Evolutionary conservation across 352 stramenopile species (phyloP), one percentile per base, ranked within the genome.

Genomic region (Thalassiosira mediterranea): DNA sequence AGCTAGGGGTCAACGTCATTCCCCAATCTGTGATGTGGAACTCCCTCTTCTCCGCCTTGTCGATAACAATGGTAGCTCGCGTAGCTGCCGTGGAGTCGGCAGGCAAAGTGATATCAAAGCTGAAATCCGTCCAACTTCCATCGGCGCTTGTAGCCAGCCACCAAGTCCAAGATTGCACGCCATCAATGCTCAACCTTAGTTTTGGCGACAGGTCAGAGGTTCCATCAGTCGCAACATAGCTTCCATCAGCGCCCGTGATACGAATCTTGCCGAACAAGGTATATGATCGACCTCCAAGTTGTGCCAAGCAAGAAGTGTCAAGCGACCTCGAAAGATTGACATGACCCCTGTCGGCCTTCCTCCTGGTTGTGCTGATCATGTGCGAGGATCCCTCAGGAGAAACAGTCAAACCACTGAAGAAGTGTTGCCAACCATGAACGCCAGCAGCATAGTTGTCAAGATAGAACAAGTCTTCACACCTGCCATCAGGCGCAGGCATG

Each of bases 351-450:
- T 73, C 64, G 8, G 28, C 1, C 64, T 73, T 73, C 11, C 64
- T 67, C 25, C 64, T 49, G 11, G 1, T 58, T 13, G 64, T 67
- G 64, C 38, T 52, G 15, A 73, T 73, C 4, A 73, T 28, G 52
- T 66, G 67, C n/a, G 32, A 42, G 21, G 32, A 31, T 32, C 11
- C 8, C 17, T 73, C 64, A 28, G 67, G 31, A 2, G 38, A 49
- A 11, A 73, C 44, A 2, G 1, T 21, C 13, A 73, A 15, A 3
- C 64, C 64, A 31, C 23, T 34, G n/a, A 73, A 73, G 56, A 73
- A 73, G 13, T 73, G 61, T 28, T 73, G 64, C 64, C 64, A 73
- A 23, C 64, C 64, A 28, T 73, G 52, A 38, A 73, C 47, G 0
- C 23, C 62, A 11, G 32, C 31, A 4, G 52, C 4, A 31, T 47